These are phyloP conservation scores for Beauveria scarabaeidicola DNA, from an alignment of 2,329 filamentous ascomycete genomes.

Conservation along the genomic window DNA sequence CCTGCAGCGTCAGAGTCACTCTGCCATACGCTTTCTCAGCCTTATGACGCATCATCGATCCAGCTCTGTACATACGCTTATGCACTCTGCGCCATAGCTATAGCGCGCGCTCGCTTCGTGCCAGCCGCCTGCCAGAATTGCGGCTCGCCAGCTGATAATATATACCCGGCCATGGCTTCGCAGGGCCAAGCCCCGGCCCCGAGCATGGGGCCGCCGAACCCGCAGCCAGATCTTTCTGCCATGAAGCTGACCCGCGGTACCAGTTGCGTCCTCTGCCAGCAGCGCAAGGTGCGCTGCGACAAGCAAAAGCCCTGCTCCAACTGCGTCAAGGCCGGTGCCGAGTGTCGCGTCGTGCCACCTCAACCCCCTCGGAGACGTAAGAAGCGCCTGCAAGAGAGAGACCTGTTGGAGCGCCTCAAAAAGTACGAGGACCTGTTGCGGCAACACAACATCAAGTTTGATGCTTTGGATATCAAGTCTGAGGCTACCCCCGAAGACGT, in stretches of 20 bases:
- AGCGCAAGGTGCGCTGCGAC: conserved; percentile 68
- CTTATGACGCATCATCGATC: conserved; percentile 2
- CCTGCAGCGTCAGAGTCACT: neutral
- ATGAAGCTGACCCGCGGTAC: conserved; percentile 51
- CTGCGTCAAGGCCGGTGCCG: conserved; percentile 53
- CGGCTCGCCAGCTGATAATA: neutral
- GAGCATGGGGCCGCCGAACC: conserved; percentile 6
- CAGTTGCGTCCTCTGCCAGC: conserved; percentile 65
- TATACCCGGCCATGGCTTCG: conserved; percentile 7
- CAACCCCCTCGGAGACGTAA: conserved; percentile 49
- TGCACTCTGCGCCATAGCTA: neutral
- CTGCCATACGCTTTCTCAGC: neutral
- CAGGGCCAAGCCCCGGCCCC: conserved; percentile 5
- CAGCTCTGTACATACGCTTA: neutral
- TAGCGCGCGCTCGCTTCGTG: neutral
- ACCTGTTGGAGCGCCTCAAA: conserved; percentile 59
- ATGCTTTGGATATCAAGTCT: neutral
- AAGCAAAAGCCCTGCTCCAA: conserved; percentile 63
- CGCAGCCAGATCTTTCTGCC: conserved; percentile 31
- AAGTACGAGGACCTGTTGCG: conserved; percentile 59
- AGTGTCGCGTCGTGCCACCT: conserved; percentile 52
- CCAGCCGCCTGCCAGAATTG: neutral
- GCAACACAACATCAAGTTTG: conserved; percentile 60
- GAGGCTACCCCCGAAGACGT: conserved; percentile 38
- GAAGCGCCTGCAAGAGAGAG: conserved; percentile 60